phyloP scores from a whole-genome alignment of 192 early-diverging fungal genomes.

The Linnemannia schmuckeri region DNA sequence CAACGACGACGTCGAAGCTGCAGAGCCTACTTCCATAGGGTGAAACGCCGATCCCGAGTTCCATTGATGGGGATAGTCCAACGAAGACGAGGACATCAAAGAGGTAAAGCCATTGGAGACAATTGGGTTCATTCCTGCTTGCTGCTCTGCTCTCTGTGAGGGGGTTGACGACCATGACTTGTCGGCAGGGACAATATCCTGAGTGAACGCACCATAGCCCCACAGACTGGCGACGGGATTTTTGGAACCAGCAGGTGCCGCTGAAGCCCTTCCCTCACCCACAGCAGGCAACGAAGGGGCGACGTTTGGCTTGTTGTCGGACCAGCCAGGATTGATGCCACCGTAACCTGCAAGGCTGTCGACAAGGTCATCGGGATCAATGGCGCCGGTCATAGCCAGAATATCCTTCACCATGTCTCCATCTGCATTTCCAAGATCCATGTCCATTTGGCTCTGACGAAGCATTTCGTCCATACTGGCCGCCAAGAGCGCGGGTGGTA shows the following conservation, averaged over 20 bases:
- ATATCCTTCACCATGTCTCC: slow-evolving; percentile 44
- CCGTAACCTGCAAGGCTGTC: background rate
- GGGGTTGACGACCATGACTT: slow-evolving; percentile 19
- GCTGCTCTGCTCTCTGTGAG: background rate
- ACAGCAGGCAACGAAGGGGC: slow-evolving; percentile 19
- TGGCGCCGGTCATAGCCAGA: slow-evolving; percentile 40
- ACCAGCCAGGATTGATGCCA: background rate
- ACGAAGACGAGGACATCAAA: background rate
- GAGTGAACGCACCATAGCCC: slow-evolving; percentile 31
- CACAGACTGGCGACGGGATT: slow-evolving; percentile 37
- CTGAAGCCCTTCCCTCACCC: slow-evolving; percentile 23
- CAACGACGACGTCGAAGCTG: background rate
- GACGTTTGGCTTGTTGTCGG: background rate
- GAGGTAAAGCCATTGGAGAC: background rate
- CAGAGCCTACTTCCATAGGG: background rate
- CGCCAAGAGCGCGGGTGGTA: background rate
- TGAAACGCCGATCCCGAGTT: background rate
- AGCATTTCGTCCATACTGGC: slow-evolving; percentile 26
- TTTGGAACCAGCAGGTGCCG: background rate
- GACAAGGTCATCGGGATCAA: slow-evolving; percentile 35
- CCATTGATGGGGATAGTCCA: slow-evolving; percentile 1
- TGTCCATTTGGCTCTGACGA: slow-evolving; percentile 25
- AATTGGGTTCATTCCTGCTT: background rate
- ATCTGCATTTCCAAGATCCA: slow-evolving; percentile 15
- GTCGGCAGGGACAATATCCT: slow-evolving; percentile 16